A percentile compares a stretch with the other conserved stretches of the same genome.
These are phyloP conservation scores for Nicotiana knightiana DNA, from an alignment of 257 asterid species.

Conservation along the genomic window DNA sequence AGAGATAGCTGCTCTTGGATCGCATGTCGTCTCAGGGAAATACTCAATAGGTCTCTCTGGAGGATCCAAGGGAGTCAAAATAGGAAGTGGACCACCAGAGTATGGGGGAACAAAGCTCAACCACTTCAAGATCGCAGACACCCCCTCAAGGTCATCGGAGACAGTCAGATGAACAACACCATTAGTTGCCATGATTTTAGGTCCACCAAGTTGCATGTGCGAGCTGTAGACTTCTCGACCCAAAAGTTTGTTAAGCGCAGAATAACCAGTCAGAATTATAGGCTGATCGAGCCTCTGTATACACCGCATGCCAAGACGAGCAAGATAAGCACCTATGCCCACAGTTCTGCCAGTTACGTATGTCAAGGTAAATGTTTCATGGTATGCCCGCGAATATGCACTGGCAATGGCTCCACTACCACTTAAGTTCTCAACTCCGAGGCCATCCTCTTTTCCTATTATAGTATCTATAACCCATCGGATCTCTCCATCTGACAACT, in stretches of 20 bases:
- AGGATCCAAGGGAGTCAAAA: slow-evolving; percentile 63
- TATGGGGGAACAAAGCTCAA: slow-evolving; percentile 82
- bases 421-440: slow-evolving; percentile 79
- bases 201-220: slow-evolving; percentile 99
- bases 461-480: slow-evolving; percentile 93
- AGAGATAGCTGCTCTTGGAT: slow-evolving; percentile 94
- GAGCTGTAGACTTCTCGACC: slow-evolving; percentile 99
- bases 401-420: slow-evolving; percentile 99
- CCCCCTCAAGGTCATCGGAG: slow-evolving; percentile 90
- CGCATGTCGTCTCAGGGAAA: slow-evolving; percentile 81
- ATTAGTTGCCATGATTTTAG: slow-evolving; percentile 96
- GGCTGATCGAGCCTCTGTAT: slow-evolving; percentile 97
- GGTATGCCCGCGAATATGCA: slow-evolving; percentile 88
- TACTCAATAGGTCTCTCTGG: slow-evolving; percentile 68
- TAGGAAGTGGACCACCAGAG: slow-evolving; percentile 87
- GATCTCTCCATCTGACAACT: slow-evolving; percentile 60
- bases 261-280: slow-evolving; percentile 90
- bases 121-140: slow-evolving; percentile 85
- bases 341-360: slow-evolving; percentile 96
- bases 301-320: slow-evolving; percentile 98
- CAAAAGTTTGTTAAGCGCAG: slow-evolving; percentile 89
- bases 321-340: slow-evolving; percentile 95
- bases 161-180: slow-evolving; percentile 98
- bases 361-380: slow-evolving; percentile 86
- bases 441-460: slow-evolving; percentile 84